phyloP scores from a whole-genome alignment of 352 stramenopile genomes.

The Phytophthora parvispora region DNA sequence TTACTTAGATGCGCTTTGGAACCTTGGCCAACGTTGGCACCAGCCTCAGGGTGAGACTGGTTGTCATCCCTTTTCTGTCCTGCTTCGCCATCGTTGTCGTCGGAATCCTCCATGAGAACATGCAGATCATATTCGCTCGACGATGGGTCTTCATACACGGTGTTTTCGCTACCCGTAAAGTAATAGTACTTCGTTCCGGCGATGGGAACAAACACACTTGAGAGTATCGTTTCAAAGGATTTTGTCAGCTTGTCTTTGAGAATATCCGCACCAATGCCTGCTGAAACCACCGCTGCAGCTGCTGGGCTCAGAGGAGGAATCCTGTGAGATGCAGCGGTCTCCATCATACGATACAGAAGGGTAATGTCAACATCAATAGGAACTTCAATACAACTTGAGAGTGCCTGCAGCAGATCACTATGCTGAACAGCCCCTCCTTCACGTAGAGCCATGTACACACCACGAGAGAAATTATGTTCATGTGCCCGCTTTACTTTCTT shows the following conservation, averaged over 20 bases:
- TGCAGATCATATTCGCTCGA: conserved; percentile 71
- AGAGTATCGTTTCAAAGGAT: conserved; percentile 77
- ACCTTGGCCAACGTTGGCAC: conserved; percentile 12
- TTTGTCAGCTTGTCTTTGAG: conserved; percentile 77
- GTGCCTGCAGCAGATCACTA: conserved; percentile 87
- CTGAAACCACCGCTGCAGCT: conserved; percentile 46
- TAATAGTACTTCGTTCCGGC: conserved; percentile 88
- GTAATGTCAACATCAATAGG: conserved; percentile 91
- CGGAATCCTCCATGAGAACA: conserved; percentile 73
- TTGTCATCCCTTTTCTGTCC: conserved; percentile 14
- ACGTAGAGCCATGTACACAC: conserved; percentile 85
- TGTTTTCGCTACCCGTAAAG: conserved; percentile 75
- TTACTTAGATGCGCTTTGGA: neutral
- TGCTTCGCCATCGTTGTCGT: conserved; percentile 42
- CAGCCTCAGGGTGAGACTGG: neutral
- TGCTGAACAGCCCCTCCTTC: conserved; percentile 82
- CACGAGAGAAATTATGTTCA: conserved; percentile 91
- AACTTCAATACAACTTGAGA: conserved; percentile 89
- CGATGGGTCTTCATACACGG: conserved; percentile 62
- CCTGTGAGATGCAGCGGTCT: conserved; percentile 45
- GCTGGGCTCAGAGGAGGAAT: conserved; percentile 36
- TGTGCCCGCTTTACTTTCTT: conserved; percentile 89
- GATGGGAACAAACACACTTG: conserved; percentile 69
- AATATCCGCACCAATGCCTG: conserved; percentile 53
- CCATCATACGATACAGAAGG: conserved; percentile 87